Evolutionary conservation across 805 yeast genomes (phyloP).

Genomic region (Kuraishia capsulata): DNA sequence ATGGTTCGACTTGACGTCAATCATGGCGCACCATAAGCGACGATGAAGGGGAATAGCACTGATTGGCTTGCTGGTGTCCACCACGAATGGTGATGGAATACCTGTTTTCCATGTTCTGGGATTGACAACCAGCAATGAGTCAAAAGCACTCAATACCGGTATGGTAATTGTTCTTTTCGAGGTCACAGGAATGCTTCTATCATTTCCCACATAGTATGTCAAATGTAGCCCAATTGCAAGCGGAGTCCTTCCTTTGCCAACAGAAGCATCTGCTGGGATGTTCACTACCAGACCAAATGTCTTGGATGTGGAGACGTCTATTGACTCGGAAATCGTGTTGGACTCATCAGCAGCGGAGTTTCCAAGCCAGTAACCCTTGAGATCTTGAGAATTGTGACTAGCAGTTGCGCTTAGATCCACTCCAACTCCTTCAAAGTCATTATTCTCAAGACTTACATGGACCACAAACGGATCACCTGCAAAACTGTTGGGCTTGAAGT

Average conservation of each 20-base stretch:
- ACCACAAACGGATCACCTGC: constrained; percentile 21
- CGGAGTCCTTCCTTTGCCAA: not conserved
- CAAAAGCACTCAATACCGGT: constrained; percentile 22
- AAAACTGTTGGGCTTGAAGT: constrained; percentile 16
- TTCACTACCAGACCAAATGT: not conserved
- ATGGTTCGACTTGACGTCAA: constrained; percentile 19
- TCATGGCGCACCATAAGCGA: constrained; percentile 25
- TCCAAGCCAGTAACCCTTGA: not conserved
- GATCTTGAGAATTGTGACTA: not conserved
- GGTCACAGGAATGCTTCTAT: constrained; percentile 19
- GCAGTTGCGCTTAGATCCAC: constrained; percentile 10
- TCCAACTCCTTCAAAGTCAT: constrained; percentile 23
- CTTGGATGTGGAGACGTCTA: not conserved
- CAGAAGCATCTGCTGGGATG: not conserved
- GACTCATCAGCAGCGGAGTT: not conserved
- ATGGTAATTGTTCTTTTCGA: constrained; percentile 13
- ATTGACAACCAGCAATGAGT: constrained; percentile 16
- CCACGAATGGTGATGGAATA: constrained; percentile 18
- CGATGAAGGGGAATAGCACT: constrained; percentile 18
- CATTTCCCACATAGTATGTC: constrained; percentile 18
- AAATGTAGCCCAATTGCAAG: constrained; percentile 10
- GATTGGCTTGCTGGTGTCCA: constrained; percentile 2
- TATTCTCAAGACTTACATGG: constrained; percentile 16
- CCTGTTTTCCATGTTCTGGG: constrained; percentile 20
- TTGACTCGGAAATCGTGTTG: not conserved